Evolutionary conservation across 768 basidiomycete genomes (phyloP), one percentile per base, ranked within the genome.

Genomic region (Boletus sensibilis): DNA sequence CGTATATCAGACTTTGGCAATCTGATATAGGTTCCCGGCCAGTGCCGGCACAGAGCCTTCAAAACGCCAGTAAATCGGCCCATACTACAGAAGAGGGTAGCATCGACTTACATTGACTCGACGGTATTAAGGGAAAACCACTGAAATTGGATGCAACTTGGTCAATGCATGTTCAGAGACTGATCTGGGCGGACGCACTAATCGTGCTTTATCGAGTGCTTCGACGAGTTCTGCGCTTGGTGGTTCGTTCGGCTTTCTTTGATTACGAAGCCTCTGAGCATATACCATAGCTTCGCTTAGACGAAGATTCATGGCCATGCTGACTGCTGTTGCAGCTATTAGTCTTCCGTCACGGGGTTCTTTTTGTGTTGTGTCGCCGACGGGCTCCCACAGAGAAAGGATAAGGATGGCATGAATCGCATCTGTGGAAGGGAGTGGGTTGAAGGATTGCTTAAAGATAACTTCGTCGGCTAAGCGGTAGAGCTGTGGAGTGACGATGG

Each of bases 231-330:
- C 72, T 10, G 62, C 56, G 35, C 57, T 53, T 33, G 68, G 61
- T 5, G 64, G 59, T 4, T 73, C 65, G 20, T 64, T 62, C 5
- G 62, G 48, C 56, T 68, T 70, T 51, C 65, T 72, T 29, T 68
- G 63, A 35, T 58, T 62, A 23, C 72, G 66, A 42, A 78, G 66
- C 4, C 54, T 64, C 34, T 58, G 63, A 21, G 64, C 70, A 50
- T 73, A 68, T 21, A 68, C 59, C 55, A 75, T 72, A 9, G 74
- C 76, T 47, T 72, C 65, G 46, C 72, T 70, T 5, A 79, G 65
- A 27, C 72, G 74, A 48, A 81, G 60, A 58, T 76, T 78, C 64
- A 75, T 78, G 21, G 78, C 78, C 76, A 79, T 79, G 46, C 72
- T 76, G 27, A 80, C 73, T 13, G 80, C 80, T 2, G 70, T 70